Percentiles rank a stretch among this genome's conserved stretches.
These are phyloP conservation scores for Hypoxylon trugodes DNA, from an alignment of 495 filamentous ascomycete genomes.

Conservation along the genomic window DNA sequence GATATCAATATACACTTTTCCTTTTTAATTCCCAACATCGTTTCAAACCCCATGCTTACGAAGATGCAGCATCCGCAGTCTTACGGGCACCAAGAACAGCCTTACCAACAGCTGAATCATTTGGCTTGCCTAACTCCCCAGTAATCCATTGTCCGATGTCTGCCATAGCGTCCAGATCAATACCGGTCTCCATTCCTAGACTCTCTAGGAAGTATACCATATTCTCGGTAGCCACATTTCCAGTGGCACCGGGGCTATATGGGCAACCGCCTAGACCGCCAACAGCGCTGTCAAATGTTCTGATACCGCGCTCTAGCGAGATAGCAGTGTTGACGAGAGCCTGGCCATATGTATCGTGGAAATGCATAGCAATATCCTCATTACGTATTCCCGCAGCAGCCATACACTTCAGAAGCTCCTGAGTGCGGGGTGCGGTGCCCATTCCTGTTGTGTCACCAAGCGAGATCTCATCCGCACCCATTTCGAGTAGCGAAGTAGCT, in stretches of 20 bases:
- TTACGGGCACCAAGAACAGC: conserved; percentile 71
- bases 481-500: conserved; percentile 82
- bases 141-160: conserved; percentile 92
- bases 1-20: not conserved
- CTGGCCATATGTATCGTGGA: conserved; percentile 97
- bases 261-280: conserved; percentile 94
- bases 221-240: conserved; percentile 95
- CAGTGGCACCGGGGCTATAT: conserved; percentile 91
- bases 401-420: conserved; percentile 74
- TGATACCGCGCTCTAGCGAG: conserved; percentile 84
- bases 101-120: conserved; percentile 81
- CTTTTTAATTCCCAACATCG: not conserved
- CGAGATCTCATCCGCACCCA: conserved; percentile 95
- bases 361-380: conserved; percentile 89
- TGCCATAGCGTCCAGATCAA: conserved; percentile 83
- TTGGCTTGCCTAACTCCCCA: conserved; percentile 74
- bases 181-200: conserved; percentile 84
- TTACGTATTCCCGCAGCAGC: conserved; percentile 77
- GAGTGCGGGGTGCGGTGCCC: conserved; percentile 86
- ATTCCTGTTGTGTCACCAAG: conserved; percentile 97
- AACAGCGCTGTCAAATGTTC: conserved; percentile 89
- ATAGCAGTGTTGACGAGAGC: conserved; percentile 91
- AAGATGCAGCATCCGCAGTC: conserved; percentile 8
- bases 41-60: not conserved
- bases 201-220: conserved; percentile 89